Evolutionary conservation across 768 basidiomycete species (phyloP), one percentile per base, ranked within the genome.

Genomic region (Phaffia tasmanica): DNA sequence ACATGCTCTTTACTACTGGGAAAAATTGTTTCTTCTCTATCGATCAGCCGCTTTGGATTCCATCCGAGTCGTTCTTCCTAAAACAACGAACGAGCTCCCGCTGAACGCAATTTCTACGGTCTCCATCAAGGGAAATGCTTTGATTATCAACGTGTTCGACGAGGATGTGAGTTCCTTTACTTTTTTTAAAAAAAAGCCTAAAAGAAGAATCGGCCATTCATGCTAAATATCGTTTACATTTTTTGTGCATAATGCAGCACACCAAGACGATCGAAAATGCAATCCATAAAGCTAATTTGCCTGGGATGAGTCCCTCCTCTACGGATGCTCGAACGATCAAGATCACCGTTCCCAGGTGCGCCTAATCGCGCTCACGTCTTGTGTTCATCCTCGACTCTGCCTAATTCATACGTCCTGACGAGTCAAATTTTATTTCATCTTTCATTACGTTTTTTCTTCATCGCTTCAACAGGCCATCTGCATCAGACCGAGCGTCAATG

Each of bases 131-230:
- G 70, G 71, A 14, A 72, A 71, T 30, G 70, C 74, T 2, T 60
- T 77, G 18, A 73, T 69, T 59, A 70, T 77, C 15, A 73, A 75
- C 61, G 73, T 76, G 5, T 77, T 72, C 62, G 77, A 77, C 59
- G 57, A 70, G 27, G 71, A 71, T 60, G 77, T 76, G 63, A 69
- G 73, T 49, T 4, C 8, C 3, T 0, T 29, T 11, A 5, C 27
- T 11, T 23, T 3, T 29, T 32, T 8, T 32, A 8, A 25, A 51
- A 62, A 14, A 14, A 54, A 23, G 15, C 4, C 29, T 30, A 16
- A 29, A 23, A 23, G 53, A 54, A 16, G 15, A 29, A 54, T 16
- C 29, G 9, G n/a, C 4, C 4, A 15, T 15, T 54, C 53, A 54
- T 30, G 53, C 53, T 30, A 5, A 9, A 54, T 27, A 29, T 23